A percentile compares a stretch with the other conserved stretches of the same genome.
Conservation (phyloP, 2,329 filamentous ascomycete species). For the Claviceps spartinae region DNA sequence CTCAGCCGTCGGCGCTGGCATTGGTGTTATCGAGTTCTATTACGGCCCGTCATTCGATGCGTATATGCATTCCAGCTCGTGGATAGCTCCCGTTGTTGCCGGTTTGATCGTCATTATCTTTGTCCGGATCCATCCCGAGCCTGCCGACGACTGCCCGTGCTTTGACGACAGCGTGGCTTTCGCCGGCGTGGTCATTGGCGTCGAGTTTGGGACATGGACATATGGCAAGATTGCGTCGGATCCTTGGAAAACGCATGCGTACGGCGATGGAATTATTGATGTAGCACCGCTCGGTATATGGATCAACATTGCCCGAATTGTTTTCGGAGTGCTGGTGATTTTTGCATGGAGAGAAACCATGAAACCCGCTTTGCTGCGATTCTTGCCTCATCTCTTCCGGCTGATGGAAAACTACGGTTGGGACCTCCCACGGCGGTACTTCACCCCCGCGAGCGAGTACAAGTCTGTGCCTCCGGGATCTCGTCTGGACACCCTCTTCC, state of each 20-base stretch:
- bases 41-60: slow-evolving; percentile 50
- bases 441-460: slow-evolving; percentile 82
- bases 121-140: slow-evolving; percentile 85
- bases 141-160: slow-evolving; percentile 91
- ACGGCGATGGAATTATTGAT: slow-evolving; percentile 45
- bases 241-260: slow-evolving; percentile 29
- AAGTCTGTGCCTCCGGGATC: slow-evolving; percentile 60
- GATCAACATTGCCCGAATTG: slow-evolving; percentile 51
- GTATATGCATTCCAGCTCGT: slow-evolving; percentile 53
- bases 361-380: slow-evolving; percentile 68
- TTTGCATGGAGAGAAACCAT: slow-evolving; percentile 83
- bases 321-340: slow-evolving; percentile 69
- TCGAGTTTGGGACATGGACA: slow-evolving; percentile 75
- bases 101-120: slow-evolving; percentile 57
- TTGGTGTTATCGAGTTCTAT: slow-evolving; percentile 46
- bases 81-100: slow-evolving; percentile 49
- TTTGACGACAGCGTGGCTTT: slow-evolving; percentile 95
- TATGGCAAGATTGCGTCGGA: slow-evolving; percentile 43
- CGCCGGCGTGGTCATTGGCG: slow-evolving; percentile 75
- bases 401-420: slow-evolving; percentile 68
- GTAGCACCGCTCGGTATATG: slow-evolving; percentile 52
- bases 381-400: slow-evolving; percentile 77
- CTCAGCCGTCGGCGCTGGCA: slow-evolving; percentile 57
- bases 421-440: slow-evolving; percentile 77
- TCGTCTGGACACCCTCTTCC: slow-evolving; percentile 72